These are phyloP conservation scores for Populus pruinosa DNA, from an alignment of 345 rosid species.

Conservation along the genomic window DNA sequence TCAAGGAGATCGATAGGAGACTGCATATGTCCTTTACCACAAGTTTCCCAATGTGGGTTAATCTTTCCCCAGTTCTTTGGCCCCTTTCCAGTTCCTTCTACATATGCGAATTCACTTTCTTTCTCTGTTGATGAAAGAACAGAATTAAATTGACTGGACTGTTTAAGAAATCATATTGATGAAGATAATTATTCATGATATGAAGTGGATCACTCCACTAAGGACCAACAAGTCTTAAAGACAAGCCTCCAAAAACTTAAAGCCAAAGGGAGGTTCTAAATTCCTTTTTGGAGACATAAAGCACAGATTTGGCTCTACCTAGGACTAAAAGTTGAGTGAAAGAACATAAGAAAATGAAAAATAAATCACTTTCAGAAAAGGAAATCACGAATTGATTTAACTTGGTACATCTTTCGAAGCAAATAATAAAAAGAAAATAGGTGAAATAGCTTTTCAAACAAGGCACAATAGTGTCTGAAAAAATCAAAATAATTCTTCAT, in stretches of 20 bases:
- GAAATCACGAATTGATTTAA: not conserved
- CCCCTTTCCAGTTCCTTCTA: constrained; percentile 35
- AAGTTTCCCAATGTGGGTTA: constrained; percentile 46
- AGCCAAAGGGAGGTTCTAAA: not conserved
- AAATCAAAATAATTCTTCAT: not conserved
- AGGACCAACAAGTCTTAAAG: not conserved
- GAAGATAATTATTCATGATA: not conserved
- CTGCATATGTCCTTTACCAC: constrained; percentile 51
- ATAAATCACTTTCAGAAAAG: not conserved
- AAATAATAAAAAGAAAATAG: not conserved
- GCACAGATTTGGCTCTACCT: not conserved
- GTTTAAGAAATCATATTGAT: not conserved
- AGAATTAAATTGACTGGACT: not conserved
- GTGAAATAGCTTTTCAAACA: not conserved
- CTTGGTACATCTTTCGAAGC: not conserved
- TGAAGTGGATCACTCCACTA: not conserved
- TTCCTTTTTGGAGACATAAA: not conserved
- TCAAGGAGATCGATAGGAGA: constrained; percentile 60
- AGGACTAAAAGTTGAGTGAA: not conserved
- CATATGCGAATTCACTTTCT: constrained; percentile 42
- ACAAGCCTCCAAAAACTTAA: not conserved
- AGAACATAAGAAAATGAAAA: not conserved
- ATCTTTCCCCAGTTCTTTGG: constrained; percentile 50
- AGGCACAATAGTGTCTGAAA: not conserved
- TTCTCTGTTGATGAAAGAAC: constrained; percentile 26